phyloP scores from a whole-genome alignment of 495 filamentous ascomycete genomes.

The Talaromyces borbonicus region DNA sequence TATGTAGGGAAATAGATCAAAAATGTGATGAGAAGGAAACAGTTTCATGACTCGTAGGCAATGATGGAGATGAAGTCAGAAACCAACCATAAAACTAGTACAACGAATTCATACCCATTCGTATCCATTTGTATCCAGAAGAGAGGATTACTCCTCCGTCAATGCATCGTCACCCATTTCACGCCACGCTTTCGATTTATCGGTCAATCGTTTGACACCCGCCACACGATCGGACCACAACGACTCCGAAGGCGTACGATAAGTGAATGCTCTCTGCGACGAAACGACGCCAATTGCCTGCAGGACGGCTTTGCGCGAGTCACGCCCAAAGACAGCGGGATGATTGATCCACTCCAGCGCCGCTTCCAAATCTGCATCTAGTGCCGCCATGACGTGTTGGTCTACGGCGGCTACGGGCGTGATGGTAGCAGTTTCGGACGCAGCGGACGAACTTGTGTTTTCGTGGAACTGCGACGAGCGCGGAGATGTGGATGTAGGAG shows the following conservation, averaged over 20 bases:
- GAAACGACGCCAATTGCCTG: constrained; percentile 96
- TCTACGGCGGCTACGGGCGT: constrained; percentile 68
- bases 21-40: neutral
- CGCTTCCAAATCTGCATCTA: constrained; percentile 83
- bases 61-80: neutral
- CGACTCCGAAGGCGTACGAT: constrained; percentile 74
- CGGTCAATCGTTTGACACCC: constrained; percentile 68
- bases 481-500: constrained; percentile 29
- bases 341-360: constrained; percentile 99
- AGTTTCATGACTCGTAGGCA: constrained; percentile 1
- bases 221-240: constrained; percentile 74
- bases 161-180: constrained; percentile 75
- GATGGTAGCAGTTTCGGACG: constrained; percentile 45
- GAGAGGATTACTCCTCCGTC: constrained; percentile 58
- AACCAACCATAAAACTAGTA: no score
- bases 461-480: constrained; percentile 36
- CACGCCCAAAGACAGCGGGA: constrained; percentile 89
- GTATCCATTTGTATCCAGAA: no score
- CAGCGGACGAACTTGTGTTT: constrained; percentile 25
- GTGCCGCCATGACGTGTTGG: constrained; percentile 62
- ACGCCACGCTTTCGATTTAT: constrained; percentile 74
- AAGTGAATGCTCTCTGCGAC: constrained; percentile 88
- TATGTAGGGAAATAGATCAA: neutral
- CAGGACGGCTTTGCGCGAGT: constrained; percentile 89
- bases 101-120: no score